Conservation (phyloP, 192 early-diverging fungal genomes). For the Dispira simplex region DNA sequence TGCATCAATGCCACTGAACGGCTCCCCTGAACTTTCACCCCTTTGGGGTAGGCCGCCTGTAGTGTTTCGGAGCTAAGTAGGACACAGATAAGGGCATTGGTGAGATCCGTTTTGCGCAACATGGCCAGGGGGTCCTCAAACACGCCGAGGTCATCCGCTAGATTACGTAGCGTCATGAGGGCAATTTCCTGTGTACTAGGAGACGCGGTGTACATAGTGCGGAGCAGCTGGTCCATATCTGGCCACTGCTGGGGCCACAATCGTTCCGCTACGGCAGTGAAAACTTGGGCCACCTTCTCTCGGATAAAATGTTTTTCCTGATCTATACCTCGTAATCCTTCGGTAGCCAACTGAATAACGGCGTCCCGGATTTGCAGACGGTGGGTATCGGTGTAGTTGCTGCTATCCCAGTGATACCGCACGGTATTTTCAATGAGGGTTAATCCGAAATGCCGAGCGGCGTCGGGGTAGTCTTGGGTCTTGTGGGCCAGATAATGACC, state of each 20-base stretch:
- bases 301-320: slow-evolving; percentile 25
- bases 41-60: slow-evolving; percentile 26
- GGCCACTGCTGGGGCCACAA: slow-evolving; percentile 42
- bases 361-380: slow-evolving; percentile 19
- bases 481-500: slow-evolving; percentile 36
- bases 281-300: slow-evolving; percentile 36
- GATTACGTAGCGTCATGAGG: slow-evolving; percentile 30
- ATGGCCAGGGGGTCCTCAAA: slow-evolving; percentile 42
- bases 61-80: slow-evolving; percentile 27
- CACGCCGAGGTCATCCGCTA: slow-evolving; percentile 44
- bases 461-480: slow-evolving; percentile 27
- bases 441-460: slow-evolving; percentile 41
- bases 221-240: slow-evolving; percentile 33
- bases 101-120: slow-evolving; percentile 36
- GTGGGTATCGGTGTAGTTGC: slow-evolving; percentile 17
- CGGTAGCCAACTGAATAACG: slow-evolving; percentile 23
- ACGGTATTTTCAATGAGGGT: slow-evolving; percentile 36
- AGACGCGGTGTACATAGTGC: slow-evolving; percentile 28
- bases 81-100: slow-evolving; percentile 33
- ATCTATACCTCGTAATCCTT: slow-evolving; percentile 12
- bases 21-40: slow-evolving; percentile 18
- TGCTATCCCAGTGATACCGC: slow-evolving; percentile 36
- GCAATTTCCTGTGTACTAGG: slow-evolving; percentile 30
- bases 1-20: slow-evolving; percentile 27
- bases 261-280: slow-evolving; percentile 43